phyloP scores from a whole-genome alignment of 2,329 filamentous ascomycete species.

The Microdochium paspali region DNA sequence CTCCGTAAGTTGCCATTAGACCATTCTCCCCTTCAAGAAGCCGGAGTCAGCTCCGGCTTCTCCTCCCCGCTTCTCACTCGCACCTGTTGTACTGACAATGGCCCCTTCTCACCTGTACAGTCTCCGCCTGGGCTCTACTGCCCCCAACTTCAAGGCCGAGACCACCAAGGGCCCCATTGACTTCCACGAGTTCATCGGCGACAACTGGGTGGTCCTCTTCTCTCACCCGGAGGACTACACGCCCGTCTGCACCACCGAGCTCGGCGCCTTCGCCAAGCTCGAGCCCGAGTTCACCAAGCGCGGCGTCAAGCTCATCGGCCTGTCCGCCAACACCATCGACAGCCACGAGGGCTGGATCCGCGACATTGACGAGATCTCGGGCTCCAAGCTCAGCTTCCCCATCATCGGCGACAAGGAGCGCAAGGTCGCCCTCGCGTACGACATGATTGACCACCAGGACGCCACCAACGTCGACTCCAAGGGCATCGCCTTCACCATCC shows the following conservation, averaged over 20 bases:
- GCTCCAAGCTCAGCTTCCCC: slow-evolving; percentile 62
- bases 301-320: slow-evolving; percentile 82
- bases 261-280: slow-evolving; percentile 85
- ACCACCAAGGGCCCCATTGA: slow-evolving; percentile 70
- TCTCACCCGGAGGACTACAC: slow-evolving; percentile 87
- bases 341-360: slow-evolving; percentile 85
- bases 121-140: slow-evolving; percentile 55
- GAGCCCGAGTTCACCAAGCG: slow-evolving; percentile 81
- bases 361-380: slow-evolving; percentile 74
- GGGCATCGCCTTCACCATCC: slow-evolving; percentile 87
- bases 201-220: slow-evolving; percentile 76
- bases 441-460: slow-evolving; percentile 80
- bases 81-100: neutral
- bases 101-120: slow-evolving; percentile 19
- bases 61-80: neutral
- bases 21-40: too few relatives aligned
- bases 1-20: slow-evolving; percentile 1
- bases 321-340: slow-evolving; percentile 77
- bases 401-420: slow-evolving; percentile 75
- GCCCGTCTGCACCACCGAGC: slow-evolving; percentile 91
- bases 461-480: slow-evolving; percentile 72
- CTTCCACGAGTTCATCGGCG: slow-evolving; percentile 73
- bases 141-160: slow-evolving; percentile 77
- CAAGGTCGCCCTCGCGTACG: slow-evolving; percentile 66
- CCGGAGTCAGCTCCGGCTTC: too few relatives aligned